Evolutionary conservation across 371 early-diverging fungal genomes (phyloP).

Genomic region (Mucor lusitanicus): DNA sequence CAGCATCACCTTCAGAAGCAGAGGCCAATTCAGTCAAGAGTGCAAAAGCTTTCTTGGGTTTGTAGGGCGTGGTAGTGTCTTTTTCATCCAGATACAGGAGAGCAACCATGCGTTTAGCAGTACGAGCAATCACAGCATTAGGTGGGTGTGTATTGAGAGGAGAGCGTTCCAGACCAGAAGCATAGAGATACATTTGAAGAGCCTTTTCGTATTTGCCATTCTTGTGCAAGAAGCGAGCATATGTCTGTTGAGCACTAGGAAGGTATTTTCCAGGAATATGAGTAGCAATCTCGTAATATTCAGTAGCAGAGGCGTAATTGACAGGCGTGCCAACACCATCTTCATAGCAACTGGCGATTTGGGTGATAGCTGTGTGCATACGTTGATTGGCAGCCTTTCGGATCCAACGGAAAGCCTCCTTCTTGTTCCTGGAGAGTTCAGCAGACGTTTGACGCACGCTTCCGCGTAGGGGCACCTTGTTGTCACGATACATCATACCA

Average conservation of each 20-base stretch:
- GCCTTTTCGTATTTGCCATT: slow-evolving; percentile 33
- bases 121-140: slow-evolving; percentile 15
- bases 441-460: neutral
- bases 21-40: slow-evolving; percentile 25
- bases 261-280: slow-evolving; percentile 41
- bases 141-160: slow-evolving; percentile 46
- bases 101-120: slow-evolving; percentile 42
- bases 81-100: slow-evolving; percentile 39
- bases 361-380: slow-evolving; percentile 66
- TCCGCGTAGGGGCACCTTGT: slow-evolving; percentile 11
- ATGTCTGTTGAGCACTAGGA: slow-evolving; percentile 46
- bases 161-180: slow-evolving; percentile 34
- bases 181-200: slow-evolving; percentile 42
- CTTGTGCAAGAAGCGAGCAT: slow-evolving; percentile 38
- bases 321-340: slow-evolving; percentile 69
- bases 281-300: slow-evolving; percentile 71
- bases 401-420: slow-evolving; percentile 67
- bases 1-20: slow-evolving; percentile 16
- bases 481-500: slow-evolving; percentile 47
- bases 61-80: slow-evolving; percentile 29
- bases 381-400: slow-evolving; percentile 60
- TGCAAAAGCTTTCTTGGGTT: slow-evolving; percentile 29
- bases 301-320: slow-evolving; percentile 44
- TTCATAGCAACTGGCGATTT: slow-evolving; percentile 70
- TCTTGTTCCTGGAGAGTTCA: slow-evolving; percentile 14